phyloP scores from a whole-genome alignment of 768 basidiomycete species.

The Leccinum aurantiacum region DNA sequence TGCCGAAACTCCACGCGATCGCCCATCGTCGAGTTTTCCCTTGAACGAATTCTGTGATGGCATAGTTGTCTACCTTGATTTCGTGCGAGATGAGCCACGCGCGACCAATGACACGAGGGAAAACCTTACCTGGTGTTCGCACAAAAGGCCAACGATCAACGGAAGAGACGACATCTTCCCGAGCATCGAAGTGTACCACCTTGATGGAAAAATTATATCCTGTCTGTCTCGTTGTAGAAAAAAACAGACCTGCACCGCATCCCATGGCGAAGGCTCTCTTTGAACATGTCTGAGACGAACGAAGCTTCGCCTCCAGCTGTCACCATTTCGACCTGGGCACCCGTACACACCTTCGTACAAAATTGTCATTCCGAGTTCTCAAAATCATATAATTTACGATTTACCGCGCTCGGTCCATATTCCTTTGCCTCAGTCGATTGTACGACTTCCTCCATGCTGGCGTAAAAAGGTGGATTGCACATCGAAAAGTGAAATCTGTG shows the following conservation, averaged over 20 bases:
- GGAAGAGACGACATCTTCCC: slow-evolving; percentile 58
- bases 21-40: slow-evolving; percentile 93
- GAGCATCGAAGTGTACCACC: slow-evolving; percentile 94
- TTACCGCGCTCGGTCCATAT: slow-evolving; percentile 66
- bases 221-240: neutral
- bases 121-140: slow-evolving; percentile 29
- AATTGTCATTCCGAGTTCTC: neutral
- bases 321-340: slow-evolving; percentile 85
- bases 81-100: neutral
- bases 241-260: slow-evolving; percentile 54
- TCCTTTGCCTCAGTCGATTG: slow-evolving; percentile 63
- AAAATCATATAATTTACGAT: slow-evolving; percentile 19
- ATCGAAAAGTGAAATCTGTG: slow-evolving; percentile 74
- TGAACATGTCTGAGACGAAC: slow-evolving; percentile 77
- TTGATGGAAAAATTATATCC: neutral
- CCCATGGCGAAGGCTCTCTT: slow-evolving; percentile 60
- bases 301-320: slow-evolving; percentile 80
- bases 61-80: slow-evolving; percentile 80
- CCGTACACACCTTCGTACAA: slow-evolving; percentile 71
- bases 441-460: slow-evolving; percentile 65
- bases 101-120: neutral
- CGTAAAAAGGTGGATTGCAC: slow-evolving; percentile 97
- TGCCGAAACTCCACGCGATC: slow-evolving; percentile 78
- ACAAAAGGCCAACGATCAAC: slow-evolving; percentile 47
- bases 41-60: slow-evolving; percentile 78